Evolutionary conservation across 768 basidiomycete species (phyloP), one percentile per base, ranked within the genome.

Genomic region (Lactifluus pinguis): DNA sequence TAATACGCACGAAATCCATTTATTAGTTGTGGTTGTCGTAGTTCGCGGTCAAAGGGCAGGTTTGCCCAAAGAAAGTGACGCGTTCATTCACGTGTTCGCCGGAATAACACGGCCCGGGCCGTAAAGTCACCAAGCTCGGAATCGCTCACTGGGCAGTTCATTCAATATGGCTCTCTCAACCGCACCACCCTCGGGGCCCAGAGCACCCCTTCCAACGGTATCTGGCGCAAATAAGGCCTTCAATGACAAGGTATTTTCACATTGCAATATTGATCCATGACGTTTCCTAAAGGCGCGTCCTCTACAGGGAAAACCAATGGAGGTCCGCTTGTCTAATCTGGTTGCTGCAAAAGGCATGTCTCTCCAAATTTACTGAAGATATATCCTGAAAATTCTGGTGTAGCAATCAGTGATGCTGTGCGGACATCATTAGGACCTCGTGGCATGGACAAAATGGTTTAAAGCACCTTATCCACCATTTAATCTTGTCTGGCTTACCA

Each of bases 401-500:
- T 51, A 97, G 95, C 95, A 32, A 97, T 99, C 70, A 93, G 93
- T 68, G 95, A 97, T 79, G 95, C 93, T 55, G 95, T 99, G 47
- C 81, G 95, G 68, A 98, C 95, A 49, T 98, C 95, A 47, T 76
- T 99, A 67, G 95, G 95, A 14, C 95, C 95, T 50, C 85, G 89
- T 73, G 95, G 95, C 64, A 99, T 99, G 95, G 95, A 98, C 77
- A 98, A 98, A 80, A 98, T 98, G 95, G 95, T 90, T 69, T 60
- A 77, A 57, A 19, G 19, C 32, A 17, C 36, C 47, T 34, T 44
- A 53, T 25, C 34, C 36, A n/a, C 15, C 1, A 32, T 29, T 52
- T 49, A 25, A 21, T 39, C 48, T 30, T 25, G 21, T 61, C 30
- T 30, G 39, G 34, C 56, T 56, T 47, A 63, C 55, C 34, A 53